These are phyloP conservation scores for Colletotrichum brevisporum DNA, from an alignment of 2,329 filamentous ascomycete species.

Conservation along the genomic window DNA sequence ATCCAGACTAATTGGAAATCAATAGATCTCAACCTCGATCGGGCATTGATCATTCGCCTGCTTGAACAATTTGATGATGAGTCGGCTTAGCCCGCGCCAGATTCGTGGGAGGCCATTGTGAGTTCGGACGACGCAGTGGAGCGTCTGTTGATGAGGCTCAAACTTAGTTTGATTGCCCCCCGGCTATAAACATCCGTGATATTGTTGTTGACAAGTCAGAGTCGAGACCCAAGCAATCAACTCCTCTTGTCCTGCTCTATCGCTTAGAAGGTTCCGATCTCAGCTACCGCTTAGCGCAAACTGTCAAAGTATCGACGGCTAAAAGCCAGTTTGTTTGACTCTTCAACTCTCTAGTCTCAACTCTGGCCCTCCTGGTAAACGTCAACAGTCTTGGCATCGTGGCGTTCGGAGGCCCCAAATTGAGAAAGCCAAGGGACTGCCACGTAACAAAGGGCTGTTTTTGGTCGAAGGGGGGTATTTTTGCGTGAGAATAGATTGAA, in stretches of 20 bases:
- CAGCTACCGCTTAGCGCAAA: not conserved
- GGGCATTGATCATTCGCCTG: too few species aligned
- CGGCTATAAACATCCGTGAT: not conserved
- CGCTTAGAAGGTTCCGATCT: not conserved
- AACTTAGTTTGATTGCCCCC: slow-evolving; percentile 16
- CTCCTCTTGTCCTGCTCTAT: not conserved
- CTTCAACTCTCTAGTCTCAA: not conserved
- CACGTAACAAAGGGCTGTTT: slow-evolving; percentile 2
- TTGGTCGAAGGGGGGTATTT: not conserved
- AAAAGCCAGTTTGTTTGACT: not conserved
- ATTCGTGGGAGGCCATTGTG: not conserved
- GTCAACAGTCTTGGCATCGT: not conserved
- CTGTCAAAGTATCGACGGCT: not conserved
- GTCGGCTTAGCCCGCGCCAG: not conserved
- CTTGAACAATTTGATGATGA: slow-evolving; percentile 3
- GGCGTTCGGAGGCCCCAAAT: not conserved
- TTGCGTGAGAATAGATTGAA: slow-evolving; percentile 14
- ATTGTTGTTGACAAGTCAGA: slow-evolving; percentile 9
- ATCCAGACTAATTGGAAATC: too few species aligned
- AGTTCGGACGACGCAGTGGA: slow-evolving; percentile 21
- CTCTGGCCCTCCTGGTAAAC: not conserved
- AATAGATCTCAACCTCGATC: too few species aligned
- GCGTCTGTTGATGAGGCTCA: slow-evolving; percentile 9
- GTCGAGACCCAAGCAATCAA: not conserved
- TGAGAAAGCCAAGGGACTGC: not conserved